phyloP scores from a whole-genome alignment of 768 basidiomycete species.

The Tricholoma furcatifolium region DNA sequence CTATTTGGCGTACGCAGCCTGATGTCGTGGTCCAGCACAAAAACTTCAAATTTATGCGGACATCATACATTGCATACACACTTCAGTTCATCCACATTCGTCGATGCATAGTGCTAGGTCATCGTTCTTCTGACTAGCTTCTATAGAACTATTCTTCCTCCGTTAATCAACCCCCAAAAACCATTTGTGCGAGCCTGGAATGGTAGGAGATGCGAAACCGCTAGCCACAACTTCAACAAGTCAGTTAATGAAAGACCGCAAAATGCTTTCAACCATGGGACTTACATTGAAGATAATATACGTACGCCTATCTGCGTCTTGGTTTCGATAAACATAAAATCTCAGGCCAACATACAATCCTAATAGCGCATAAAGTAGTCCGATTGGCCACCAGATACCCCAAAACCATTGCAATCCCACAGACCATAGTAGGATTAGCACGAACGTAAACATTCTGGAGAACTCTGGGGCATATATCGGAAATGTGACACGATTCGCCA shows the following conservation, averaged over 20 bases:
- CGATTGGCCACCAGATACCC: slow-evolving; percentile 1
- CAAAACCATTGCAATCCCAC: slow-evolving; percentile 10
- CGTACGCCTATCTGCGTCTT: slow-evolving; percentile 17
- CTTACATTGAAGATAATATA: slow-evolving; percentile 27
- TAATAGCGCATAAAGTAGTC: slow-evolving; percentile 4
- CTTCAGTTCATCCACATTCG: no score
- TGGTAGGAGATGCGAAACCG: slow-evolving; percentile 11
- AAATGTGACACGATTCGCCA: slow-evolving; percentile 38
- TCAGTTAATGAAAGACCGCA: neutral
- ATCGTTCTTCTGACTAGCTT: no score
- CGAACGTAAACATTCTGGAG: slow-evolving; percentile 25
- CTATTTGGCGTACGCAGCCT: no score
- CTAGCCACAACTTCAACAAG: slow-evolving; percentile 19
- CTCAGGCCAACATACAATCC: slow-evolving; percentile 16
- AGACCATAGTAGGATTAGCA: slow-evolving; percentile 18
- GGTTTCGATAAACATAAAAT: slow-evolving; percentile 17
- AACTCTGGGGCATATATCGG: slow-evolving; percentile 41
- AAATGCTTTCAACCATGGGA: neutral
- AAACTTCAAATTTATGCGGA: no score
- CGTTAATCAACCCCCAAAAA: no score
- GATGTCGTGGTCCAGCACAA: no score
- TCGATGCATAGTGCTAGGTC: no score
- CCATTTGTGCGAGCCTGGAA: slow-evolving; percentile 6
- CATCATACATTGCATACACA: no score
- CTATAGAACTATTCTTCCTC: no score